Conservation (phyloP, 208 protist genomes). For the Acanthamoeba castellanii region DNA sequence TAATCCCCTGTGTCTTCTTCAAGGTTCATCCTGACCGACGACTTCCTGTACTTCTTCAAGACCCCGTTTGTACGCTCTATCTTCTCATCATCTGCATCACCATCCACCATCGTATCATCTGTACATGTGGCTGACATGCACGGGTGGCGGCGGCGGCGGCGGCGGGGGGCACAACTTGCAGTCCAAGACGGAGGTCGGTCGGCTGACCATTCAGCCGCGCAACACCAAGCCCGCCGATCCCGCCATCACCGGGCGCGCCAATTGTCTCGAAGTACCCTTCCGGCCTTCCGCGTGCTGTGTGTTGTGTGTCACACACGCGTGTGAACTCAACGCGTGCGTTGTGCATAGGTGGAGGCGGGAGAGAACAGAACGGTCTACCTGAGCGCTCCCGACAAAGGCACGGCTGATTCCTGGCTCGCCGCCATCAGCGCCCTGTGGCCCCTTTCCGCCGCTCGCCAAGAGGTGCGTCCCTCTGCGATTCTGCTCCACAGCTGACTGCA, state of each 20-base stretch:
- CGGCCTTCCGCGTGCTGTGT: background rate
- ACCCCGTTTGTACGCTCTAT: conserved; percentile 18
- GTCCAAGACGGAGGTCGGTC: conserved; percentile 26
- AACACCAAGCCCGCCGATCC: background rate
- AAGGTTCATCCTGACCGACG: conserved; percentile 56
- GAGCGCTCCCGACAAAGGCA: background rate
- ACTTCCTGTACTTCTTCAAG: conserved; percentile 49
- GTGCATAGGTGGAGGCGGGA: background rate
- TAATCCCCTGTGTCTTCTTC: background rate
- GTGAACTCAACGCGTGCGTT: background rate
- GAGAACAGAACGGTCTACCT: background rate
- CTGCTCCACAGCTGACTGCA: too few species aligned
- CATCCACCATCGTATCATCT: background rate
- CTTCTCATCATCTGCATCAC: too few species aligned
- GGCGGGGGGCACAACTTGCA: background rate
- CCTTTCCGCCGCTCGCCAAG: conserved; percentile 4
- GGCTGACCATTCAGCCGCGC: background rate
- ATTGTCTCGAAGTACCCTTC: conserved; percentile 6
- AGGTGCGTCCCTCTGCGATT: background rate
- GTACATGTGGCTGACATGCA: background rate
- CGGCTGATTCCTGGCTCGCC: background rate
- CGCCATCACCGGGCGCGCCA: background rate
- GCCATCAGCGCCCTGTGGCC: conserved; percentile 50
- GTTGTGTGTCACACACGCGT: background rate
- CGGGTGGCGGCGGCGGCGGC: too few species aligned